These are phyloP conservation scores for Dendrobium chrysotoxum DNA, from an alignment of 106 monocot genomes.

Conservation along the genomic window DNA sequence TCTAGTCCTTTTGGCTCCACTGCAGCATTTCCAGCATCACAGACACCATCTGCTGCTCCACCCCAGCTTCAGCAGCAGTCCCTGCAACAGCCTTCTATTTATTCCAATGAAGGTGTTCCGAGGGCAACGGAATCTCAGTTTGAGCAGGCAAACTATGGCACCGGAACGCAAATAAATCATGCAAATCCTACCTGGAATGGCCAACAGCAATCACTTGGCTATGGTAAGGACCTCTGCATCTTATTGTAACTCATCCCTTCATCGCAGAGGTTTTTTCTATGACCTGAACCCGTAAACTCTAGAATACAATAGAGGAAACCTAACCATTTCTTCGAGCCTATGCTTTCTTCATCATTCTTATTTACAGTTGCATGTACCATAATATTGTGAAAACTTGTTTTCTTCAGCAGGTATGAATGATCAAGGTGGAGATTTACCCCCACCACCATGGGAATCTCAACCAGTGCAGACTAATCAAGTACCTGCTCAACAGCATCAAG, in stretches of 20 bases:
- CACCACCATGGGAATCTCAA: conserved; percentile 83
- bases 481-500: background rate
- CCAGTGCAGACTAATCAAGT: conserved; percentile 19
- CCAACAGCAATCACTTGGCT: conserved; percentile 36
- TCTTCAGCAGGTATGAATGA: conserved; percentile 33
- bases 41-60: conserved; percentile 17
- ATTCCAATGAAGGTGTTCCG: conserved; percentile 38
- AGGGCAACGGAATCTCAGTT: conserved; percentile 18
- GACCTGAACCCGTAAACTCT: too few species aligned
- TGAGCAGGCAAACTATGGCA: conserved; percentile 16
- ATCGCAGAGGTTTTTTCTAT: too few species aligned
- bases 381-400: background rate
- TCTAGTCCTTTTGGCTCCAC: conserved; percentile 17
- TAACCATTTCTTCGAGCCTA: background rate
- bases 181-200: conserved; percentile 47
- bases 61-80: conserved; percentile 28
- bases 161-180: conserved; percentile 31
- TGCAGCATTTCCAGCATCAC: conserved; percentile 23
- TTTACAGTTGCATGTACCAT: background rate
- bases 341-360: background rate
- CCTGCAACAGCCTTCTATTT: conserved; percentile 21
- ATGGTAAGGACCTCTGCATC: conserved; percentile 25
- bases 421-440: conserved; percentile 53
- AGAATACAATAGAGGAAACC: too few species aligned
- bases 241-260: background rate